These are phyloP conservation scores for Phytophthora sp. DNA, from an alignment of 352 stramenopile species.

Conservation along the genomic window DNA sequence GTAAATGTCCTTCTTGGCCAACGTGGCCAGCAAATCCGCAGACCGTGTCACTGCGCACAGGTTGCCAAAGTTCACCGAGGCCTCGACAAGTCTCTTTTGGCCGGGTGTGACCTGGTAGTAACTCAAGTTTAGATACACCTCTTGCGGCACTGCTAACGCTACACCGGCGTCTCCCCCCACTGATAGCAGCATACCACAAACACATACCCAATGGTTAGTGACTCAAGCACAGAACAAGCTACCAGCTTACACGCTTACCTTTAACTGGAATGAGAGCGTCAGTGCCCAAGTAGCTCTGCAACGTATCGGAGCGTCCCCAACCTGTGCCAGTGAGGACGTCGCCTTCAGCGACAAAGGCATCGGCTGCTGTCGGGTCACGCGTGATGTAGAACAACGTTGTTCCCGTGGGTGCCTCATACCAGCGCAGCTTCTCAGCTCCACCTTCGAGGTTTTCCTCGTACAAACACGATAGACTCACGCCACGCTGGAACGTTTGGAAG, in stretches of 20 bases:
- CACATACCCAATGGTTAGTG: conserved; percentile 15
- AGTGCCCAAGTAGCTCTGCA: conserved; percentile 60
- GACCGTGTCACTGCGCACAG: conserved; percentile 77
- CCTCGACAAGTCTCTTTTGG: conserved; percentile 68
- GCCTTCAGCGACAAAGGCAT: conserved; percentile 64
- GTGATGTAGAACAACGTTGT: conserved; percentile 92
- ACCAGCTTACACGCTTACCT: conserved; percentile 40
- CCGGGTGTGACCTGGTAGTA: conserved; percentile 81
- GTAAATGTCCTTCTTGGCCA: conserved; percentile 73
- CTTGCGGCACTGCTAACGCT: conserved; percentile 59
- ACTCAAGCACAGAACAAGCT: not conserved
- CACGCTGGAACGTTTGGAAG: conserved; percentile 48
- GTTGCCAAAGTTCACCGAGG: conserved; percentile 72
- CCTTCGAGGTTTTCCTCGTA: conserved; percentile 91
- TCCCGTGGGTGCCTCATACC: conserved; percentile 86
- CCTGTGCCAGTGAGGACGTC: conserved; percentile 32
- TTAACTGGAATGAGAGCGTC: conserved; percentile 80
- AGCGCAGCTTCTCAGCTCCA: conserved; percentile 76
- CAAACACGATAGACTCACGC: conserved; percentile 89
- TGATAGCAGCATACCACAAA: conserved; percentile 17
- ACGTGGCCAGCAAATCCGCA: conserved; percentile 60
- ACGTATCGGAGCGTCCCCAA: conserved; percentile 67
- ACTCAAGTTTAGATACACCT: conserved; percentile 78
- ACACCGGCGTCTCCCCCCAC: conserved; percentile 54
- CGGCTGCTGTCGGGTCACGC: conserved; percentile 60